These are phyloP conservation scores for Hypoxylon sp. DNA, from an alignment of 2,329 filamentous ascomycete species.

Conservation along the genomic window DNA sequence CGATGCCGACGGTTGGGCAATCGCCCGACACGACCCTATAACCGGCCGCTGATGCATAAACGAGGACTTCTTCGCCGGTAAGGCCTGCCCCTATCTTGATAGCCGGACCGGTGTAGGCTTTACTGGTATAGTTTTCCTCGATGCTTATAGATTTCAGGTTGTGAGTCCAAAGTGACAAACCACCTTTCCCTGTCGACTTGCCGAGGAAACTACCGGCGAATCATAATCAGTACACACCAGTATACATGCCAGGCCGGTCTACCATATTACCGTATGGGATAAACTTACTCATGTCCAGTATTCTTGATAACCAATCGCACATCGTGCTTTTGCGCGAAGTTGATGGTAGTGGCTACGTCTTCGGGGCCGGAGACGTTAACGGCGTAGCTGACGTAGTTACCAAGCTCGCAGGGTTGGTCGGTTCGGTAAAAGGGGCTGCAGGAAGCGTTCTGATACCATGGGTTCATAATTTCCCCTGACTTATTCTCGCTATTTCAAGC, in stretches of 20 bases:
- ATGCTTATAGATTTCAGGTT: slow-evolving; percentile 52
- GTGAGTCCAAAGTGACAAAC: slow-evolving; percentile 56
- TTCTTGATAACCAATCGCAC: slow-evolving; percentile 34
- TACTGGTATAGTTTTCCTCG: slow-evolving; percentile 44
- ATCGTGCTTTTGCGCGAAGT: slow-evolving; percentile 34
- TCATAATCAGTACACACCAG: too few relatives aligned
- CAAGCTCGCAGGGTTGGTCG: slow-evolving; percentile 57
- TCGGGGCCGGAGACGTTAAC: slow-evolving; percentile 50
- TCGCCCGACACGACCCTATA: slow-evolving; percentile 60
- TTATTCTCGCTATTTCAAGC: too few relatives aligned
- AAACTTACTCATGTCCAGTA: slow-evolving; percentile 41
- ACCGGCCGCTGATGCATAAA: slow-evolving; percentile 51
- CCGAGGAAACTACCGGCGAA: slow-evolving; percentile 50
- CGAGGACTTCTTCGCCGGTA: slow-evolving; percentile 56
- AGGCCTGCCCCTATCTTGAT: slow-evolving; percentile 63
- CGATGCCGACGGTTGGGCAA: slow-evolving; percentile 61
- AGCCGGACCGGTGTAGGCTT: slow-evolving; percentile 57
- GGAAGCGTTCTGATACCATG: slow-evolving; percentile 37
- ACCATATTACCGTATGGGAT: too few relatives aligned
- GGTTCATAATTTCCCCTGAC: too few relatives aligned
- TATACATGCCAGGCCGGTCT: too few relatives aligned
- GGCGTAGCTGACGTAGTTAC: slow-evolving; percentile 57
- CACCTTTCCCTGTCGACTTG: slow-evolving; percentile 52
- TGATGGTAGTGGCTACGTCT: slow-evolving; percentile 46
- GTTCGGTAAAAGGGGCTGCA: too few relatives aligned